Base-by-base conservation (phyloP, 2,329 filamentous ascomycete genomes). In the Anthostomella pinea region DNA sequence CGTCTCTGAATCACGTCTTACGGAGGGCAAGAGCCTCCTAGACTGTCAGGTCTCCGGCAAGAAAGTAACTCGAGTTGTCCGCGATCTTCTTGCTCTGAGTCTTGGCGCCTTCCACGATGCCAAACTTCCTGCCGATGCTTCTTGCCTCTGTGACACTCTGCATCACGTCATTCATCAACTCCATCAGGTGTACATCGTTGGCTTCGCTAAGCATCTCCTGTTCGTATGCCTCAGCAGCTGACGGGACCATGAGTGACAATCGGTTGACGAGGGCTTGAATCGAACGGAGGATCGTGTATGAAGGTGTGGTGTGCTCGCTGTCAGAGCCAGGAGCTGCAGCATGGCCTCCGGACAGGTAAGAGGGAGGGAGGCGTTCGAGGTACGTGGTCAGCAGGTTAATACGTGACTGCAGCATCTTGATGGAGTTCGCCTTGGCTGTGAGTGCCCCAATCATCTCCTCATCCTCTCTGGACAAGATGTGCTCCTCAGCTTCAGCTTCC, bases 391-490 rank as follows among this genome's bases (percentile, higher is more conserved):
- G 75, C 38, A 91, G 74, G 28, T 77, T 73, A 50, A 93, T 79
- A 32, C 87, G 80, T 6, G 82, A 79, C 54, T 91, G 83, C 18
- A 98, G 79, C 81, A 95, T 96, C 66, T 89, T 91, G 56, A 96
- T 84, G 17, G 93, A 90, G 63, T 96, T 97, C 45, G 85, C 78
- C 55, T 95, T 95, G 43, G 89, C 85, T 18, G 83, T 93, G 15
- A 98, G 78, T 11, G 77, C 68, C 17, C 77, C 70, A 37, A 83
- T 70, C 57, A 76, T 69, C 58, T 83, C 78, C 36, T 81, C 73
- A 43, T 83, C 79, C 43, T 78, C 77, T 13, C 68, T 63, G 0
- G 71, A 73, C n/a, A 83, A 64, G 30, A 69, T 54, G 22, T 64
- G 60, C 39, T 71, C 66, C 11, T 72, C 63, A 5, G 41, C n/a